phyloP scores from a whole-genome alignment of 306 rosid species.

The Glycine soja region DNA sequence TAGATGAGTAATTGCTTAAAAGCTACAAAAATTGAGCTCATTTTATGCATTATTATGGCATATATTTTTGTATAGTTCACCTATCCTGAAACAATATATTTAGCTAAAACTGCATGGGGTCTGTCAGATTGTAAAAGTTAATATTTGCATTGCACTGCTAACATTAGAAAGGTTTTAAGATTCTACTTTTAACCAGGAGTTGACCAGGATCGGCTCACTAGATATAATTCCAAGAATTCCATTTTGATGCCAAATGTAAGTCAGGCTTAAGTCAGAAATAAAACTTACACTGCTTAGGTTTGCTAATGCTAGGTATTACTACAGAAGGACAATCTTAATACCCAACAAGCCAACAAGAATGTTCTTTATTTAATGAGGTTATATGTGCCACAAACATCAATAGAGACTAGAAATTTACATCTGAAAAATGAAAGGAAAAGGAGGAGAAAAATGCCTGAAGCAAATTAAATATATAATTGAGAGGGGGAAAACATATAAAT shows the following conservation, averaged over 20 bases:
- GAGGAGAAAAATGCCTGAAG: conserved; percentile 2
- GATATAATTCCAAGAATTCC: neutral
- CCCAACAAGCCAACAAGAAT: conserved; percentile 1
- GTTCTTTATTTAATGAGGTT: neutral
- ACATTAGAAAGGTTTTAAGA: neutral
- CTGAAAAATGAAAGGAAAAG: conserved; percentile 2
- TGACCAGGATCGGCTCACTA: neutral
- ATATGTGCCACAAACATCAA: neutral
- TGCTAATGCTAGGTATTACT: neutral
- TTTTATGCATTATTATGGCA: neutral
- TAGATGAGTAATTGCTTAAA: conserved; percentile 17
- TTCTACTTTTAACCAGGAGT: neutral
- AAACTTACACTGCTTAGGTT: neutral
- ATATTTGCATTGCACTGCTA: too few relatives aligned
- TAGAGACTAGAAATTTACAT: neutral
- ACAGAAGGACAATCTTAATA: neutral
- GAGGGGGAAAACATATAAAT: neutral
- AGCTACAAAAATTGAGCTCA: neutral
- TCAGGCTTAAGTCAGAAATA: neutral
- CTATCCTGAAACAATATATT: neutral
- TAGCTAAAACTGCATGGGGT: neutral
- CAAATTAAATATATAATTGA: neutral
- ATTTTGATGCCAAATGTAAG: neutral
- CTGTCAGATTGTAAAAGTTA: neutral
- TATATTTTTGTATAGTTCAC: neutral